Evolutionary conservation across 2,329 filamentous ascomycete species (phyloP).

Genomic region (Colletotrichum sp.): DNA sequence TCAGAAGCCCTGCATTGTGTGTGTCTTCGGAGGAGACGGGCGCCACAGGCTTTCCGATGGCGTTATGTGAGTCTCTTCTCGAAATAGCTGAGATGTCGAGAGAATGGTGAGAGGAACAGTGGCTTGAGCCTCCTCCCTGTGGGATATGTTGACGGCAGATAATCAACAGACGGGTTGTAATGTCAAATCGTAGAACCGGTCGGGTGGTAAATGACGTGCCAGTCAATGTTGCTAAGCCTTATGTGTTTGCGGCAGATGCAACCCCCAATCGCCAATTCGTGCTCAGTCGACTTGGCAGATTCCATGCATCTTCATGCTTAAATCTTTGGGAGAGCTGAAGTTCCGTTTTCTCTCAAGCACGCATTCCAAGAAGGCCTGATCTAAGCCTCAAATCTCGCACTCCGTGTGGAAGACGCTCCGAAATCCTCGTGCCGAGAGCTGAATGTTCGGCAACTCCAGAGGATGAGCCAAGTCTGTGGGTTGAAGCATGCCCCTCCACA

Average conservation of each 20-base stretch:
- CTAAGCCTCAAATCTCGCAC: background rate
- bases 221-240: background rate
- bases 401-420: background rate
- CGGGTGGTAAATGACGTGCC: background rate
- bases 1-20: constrained; percentile 14
- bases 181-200: background rate
- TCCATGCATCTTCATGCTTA: background rate
- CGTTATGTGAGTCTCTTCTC: background rate
- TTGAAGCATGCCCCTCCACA: background rate
- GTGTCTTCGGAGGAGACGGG: background rate
- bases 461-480: background rate
- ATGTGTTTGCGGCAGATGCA: background rate
- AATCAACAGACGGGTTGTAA: background rate
- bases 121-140: background rate
- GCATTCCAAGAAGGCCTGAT: background rate
- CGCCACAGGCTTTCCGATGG: background rate
- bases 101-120: background rate
- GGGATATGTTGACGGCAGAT: background rate
- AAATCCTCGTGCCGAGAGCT: background rate
- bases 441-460: background rate
- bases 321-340: background rate
- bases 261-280: background rate
- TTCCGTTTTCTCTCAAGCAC: background rate
- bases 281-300: background rate
- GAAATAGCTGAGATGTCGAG: background rate